These are phyloP conservation scores for Nothomitra cinnamomea DNA, from an alignment of 2,329 filamentous ascomycete species.

Conservation along the genomic window DNA sequence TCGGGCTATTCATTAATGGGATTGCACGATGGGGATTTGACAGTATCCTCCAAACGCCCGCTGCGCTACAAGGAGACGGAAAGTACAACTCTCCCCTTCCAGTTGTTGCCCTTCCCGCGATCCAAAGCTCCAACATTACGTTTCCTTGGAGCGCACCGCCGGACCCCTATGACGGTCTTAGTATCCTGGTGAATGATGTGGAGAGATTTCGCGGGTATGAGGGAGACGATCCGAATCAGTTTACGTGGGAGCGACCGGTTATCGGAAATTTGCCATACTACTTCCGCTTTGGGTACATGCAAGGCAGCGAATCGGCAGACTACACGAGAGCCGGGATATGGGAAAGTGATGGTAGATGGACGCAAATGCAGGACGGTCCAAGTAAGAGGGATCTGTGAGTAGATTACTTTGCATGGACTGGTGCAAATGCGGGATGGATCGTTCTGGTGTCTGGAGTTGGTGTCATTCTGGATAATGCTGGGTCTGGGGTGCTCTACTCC, in stretches of 20 bases:
- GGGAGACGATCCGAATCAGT: slow-evolving; percentile 31
- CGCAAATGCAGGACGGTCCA: slow-evolving; percentile 24
- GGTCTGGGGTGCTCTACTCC: too few relatives aligned
- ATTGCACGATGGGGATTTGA: slow-evolving; percentile 91
- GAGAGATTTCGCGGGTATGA: slow-evolving; percentile 63
- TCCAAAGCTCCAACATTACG: slow-evolving; percentile 36
- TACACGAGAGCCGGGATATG: slow-evolving; percentile 32
- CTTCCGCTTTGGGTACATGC: slow-evolving; percentile 32
- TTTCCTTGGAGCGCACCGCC: slow-evolving; percentile 39
- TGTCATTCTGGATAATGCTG: too few relatives aligned
- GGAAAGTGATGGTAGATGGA: slow-evolving; percentile 28
- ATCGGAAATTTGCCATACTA: slow-evolving; percentile 28
- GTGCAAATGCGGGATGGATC: neutral
- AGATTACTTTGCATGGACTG: neutral
- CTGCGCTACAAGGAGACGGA: slow-evolving; percentile 41
- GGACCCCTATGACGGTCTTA: slow-evolving; percentile 52
- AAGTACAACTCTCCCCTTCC: slow-evolving; percentile 43
- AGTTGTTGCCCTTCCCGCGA: slow-evolving; percentile 28
- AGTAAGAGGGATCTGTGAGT: slow-evolving; percentile 9
- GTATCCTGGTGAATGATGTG: slow-evolving; percentile 70
- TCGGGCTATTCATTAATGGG: slow-evolving; percentile 88
- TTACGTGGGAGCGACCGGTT: slow-evolving; percentile 26
- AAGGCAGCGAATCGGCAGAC: slow-evolving; percentile 26
- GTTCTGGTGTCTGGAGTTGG: neutral
- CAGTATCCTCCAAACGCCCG: slow-evolving; percentile 67